Evolutionary conservation across 1,284 basidiomycete genomes (phyloP).

Genomic region (Microbotryum scabiosae): DNA sequence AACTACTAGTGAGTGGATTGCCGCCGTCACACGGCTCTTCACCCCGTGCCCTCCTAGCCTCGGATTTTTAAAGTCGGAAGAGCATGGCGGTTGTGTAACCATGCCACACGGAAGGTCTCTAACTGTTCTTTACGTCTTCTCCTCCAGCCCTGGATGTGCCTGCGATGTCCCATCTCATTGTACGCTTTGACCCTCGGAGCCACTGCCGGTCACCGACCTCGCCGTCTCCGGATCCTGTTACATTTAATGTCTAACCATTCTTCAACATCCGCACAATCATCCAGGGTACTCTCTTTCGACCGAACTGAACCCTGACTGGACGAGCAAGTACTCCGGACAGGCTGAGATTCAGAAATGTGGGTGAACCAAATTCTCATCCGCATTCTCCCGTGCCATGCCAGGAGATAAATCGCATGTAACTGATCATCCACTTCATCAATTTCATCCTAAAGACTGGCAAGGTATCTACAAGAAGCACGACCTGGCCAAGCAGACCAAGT

Average conservation of each 20-base stretch:
- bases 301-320: slow-evolving; percentile 51
- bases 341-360: slow-evolving; percentile 43
- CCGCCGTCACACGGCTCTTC: no score
- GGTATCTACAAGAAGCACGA: slow-evolving; percentile 13
- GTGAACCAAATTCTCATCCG: neutral
- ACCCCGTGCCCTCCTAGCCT: no score
- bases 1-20: slow-evolving; percentile 5
- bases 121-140: neutral
- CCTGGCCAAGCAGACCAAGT: slow-evolving; percentile 7
- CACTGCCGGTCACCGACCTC: neutral
- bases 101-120: neutral
- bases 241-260: no score
- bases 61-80: no score
- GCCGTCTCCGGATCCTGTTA: no score
- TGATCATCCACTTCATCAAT: neutral
- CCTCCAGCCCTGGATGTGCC: neutral
- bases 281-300: slow-evolving; percentile 52
- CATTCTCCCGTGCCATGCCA: neutral
- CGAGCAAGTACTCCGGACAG: slow-evolving; percentile 45
- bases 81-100: no score
- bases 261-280: no score
- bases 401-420: neutral
- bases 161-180: slow-evolving; percentile 18
- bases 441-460: slow-evolving; percentile 11
- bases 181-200: neutral